These are phyloP conservation scores for Podospora didyma DNA, from an alignment of 495 filamentous ascomycete genomes.

Conservation along the genomic window DNA sequence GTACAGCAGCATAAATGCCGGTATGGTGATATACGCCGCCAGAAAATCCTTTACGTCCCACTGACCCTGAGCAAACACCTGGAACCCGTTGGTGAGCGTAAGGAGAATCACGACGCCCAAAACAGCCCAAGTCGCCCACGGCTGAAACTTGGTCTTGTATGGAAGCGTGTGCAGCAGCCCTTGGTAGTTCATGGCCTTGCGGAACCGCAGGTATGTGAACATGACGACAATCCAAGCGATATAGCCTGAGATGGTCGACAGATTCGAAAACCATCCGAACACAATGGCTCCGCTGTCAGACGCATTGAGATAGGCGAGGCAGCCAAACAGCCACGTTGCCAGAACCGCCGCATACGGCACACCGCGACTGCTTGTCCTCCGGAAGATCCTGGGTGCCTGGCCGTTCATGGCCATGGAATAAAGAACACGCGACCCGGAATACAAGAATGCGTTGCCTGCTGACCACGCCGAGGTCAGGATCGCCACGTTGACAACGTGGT, in stretches of 20 bases:
- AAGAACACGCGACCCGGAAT: constrained; percentile 75
- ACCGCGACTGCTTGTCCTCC: constrained; percentile 48
- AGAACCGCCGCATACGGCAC: constrained; percentile 63
- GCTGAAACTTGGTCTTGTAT: constrained; percentile 38
- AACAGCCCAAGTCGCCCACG: constrained; percentile 35
- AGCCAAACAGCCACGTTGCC: constrained; percentile 46
- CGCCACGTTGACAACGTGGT: constrained; percentile 47
- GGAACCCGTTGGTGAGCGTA: constrained; percentile 47
- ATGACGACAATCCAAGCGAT: constrained; percentile 48
- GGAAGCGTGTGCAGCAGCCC: constrained; percentile 35
- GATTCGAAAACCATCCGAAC: constrained; percentile 57
- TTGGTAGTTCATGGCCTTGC: constrained; percentile 35
- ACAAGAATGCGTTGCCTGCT: constrained; percentile 73
- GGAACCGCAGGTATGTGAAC: constrained; percentile 46
- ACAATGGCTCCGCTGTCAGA: constrained; percentile 50
- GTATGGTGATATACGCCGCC: constrained; percentile 47
- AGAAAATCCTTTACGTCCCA: constrained; percentile 38
- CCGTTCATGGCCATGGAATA: constrained; percentile 62
- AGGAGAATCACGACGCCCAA: constrained; percentile 36
- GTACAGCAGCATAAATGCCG: constrained; percentile 39
- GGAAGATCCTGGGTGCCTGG: constrained; percentile 59
- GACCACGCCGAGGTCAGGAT: constrained; percentile 50
- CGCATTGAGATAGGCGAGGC: constrained; percentile 61
- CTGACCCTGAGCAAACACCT: constrained; percentile 32
- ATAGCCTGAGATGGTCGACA: constrained; percentile 46